Evolutionary conservation across 2,329 filamentous ascomycete species (phyloP), one percentile per base, ranked within the genome.

Genomic region (Trichoderma breve): DNA sequence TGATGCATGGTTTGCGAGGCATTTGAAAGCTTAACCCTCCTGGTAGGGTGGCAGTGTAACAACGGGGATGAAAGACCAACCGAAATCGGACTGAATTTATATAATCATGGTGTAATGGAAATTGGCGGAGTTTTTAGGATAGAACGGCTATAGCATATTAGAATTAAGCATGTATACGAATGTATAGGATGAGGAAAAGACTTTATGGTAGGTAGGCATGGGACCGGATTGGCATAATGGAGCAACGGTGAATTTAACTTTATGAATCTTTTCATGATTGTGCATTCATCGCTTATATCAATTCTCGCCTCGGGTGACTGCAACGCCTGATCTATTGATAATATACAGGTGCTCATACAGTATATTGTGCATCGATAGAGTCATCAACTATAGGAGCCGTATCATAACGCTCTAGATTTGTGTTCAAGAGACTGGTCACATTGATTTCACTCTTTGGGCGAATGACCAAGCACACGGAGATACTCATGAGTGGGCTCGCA

Each of bases 91-190:
- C 14, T 28, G 14, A 12, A 26, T 66, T 66, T 36, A 55, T 55
- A 55, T 53, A 55, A 55, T 51, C 30, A 53, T 53, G 32, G 63
- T 28, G 55, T 28, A 53, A 26, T 15, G 63, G 47, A 15, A 1
- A 26, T 26, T n/a, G 18, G 32, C 63, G 63, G 63, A 53, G 63
- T 66, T 66, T 64, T 66, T 65, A 24, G 63, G 30, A 34, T 66
- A 55, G 30, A 66, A 55, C 8, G 21, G 30, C 47, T 39, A 7
- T 55, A 26, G 21, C 30, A 55, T 66, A 55, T 66, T 66, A 18
- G 63, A 66, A 24, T 43, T 39, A 26, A 53, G 63, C 63, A 55
- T 66, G 63, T 39, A 14, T 55, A 66, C 30, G 26, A 2, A 4
- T 39, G 30, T 24, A 55, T 11, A 2, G 21, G 63, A 66, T 21